These are phyloP conservation scores for Chytriomyces confervae DNA, from an alignment of 192 early-diverging fungal genomes.

Conservation along the genomic window DNA sequence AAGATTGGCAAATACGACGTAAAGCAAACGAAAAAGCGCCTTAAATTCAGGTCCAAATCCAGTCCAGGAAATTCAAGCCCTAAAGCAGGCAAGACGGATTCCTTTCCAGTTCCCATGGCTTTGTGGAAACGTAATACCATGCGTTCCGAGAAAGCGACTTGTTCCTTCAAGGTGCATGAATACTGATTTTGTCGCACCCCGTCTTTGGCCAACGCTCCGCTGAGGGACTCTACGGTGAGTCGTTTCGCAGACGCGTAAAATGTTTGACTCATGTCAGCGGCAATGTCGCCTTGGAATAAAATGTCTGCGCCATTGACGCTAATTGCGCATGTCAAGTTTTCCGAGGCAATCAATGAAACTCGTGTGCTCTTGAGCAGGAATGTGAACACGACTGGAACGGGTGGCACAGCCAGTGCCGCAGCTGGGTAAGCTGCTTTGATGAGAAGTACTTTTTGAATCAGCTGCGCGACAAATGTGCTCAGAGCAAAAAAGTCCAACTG, in stretches of 20 bases:
- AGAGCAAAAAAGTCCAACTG: conserved; percentile 24
- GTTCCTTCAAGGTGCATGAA: background rate
- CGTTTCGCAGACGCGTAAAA: background rate
- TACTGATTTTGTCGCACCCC: background rate
- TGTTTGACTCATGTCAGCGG: conserved; percentile 22
- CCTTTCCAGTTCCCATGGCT: background rate
- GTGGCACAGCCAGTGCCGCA: background rate
- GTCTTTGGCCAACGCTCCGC: background rate
- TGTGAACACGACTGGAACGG: background rate
- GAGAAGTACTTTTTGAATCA: conserved; percentile 19
- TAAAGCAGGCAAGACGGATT: background rate
- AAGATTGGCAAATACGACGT: conserved; percentile 29
- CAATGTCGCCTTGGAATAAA: background rate
- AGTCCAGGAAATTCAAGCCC: conserved; percentile 6
- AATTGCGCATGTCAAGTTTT: conserved; percentile 16
- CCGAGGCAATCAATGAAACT: background rate
- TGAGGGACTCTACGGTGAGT: background rate
- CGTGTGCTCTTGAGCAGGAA: conserved; percentile 1
- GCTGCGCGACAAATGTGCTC: conserved; percentile 9
- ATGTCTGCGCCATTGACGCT: background rate
- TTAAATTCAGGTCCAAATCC: conserved; percentile 19
- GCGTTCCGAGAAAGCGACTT: background rate
- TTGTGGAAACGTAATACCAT: background rate
- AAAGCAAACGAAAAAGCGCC: conserved; percentile 28
- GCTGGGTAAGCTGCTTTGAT: conserved; percentile 5